Base-by-base conservation (phyloP, 139 green algal genomes). In the Tetradesmus obliquus region DNA sequence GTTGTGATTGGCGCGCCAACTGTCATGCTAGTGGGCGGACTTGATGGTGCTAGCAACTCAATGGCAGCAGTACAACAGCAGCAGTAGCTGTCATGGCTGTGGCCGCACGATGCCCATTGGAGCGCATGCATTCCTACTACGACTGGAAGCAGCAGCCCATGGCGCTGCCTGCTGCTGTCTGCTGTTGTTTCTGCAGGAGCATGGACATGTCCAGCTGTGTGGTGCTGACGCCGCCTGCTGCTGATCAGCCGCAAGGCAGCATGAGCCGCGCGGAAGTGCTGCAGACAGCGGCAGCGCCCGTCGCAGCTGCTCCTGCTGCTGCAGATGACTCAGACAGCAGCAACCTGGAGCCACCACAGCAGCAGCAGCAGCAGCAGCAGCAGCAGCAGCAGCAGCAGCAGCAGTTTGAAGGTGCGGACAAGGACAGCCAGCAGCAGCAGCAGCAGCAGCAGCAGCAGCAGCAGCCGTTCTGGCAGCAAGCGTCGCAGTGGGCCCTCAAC, bases 131-230 rank as follows among this genome's bases (percentile, higher is more conserved):
- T 45, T 45, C 32, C 32, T 45, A 45, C 0, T 45, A 45, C 32
- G 32, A 45, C 32, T 45, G 32, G 32, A 45, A 45, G 32, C 32
- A 45, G 32, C 32, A 45, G 32, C 32, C 32, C 32, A 45, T 45
- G 32, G 32, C 32, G 32, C 32, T 45, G 32, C 32, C 32, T 7
- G 3, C 17, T 55, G 74, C 6, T 82, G 5, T 82, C n/a, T 54
- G n/a, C 20, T 32, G 15, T 82, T 7, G 2, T 2, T 19, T 54
- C 4, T 69, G 69, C 54, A 79, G 84, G 22, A 88, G 84, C 32
- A 88, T 88, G 84, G 84, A 88, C 24, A 88, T 88, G 20, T 88
- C 84, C 55, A 87, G 82, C 55, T 72, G 54, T 9, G 53, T 79
- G 19, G 24, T 72, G 51, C 71, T 90, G 45, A 76, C 85, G 12